Base-by-base conservation (phyloP, 495 filamentous ascomycete genomes). In the Neurospora pannonica region DNA sequence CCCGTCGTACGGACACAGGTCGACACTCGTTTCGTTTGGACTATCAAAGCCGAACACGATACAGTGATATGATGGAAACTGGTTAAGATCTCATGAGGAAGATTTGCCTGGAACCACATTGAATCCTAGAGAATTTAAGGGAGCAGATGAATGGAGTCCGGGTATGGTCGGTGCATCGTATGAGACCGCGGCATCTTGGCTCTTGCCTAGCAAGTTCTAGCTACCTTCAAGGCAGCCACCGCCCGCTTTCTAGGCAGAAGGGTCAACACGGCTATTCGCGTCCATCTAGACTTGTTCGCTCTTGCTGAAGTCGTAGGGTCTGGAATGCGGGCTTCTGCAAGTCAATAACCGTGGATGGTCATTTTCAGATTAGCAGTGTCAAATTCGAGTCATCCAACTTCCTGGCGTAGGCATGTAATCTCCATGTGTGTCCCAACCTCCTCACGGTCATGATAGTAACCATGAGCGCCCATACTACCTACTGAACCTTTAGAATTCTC, bases 281-380 rank as follows among this genome's bases (percentile, higher is more conserved):
- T 62, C 54, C 24, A 31, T 15, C 24, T 31, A 13, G 24, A 62
- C 13, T 28, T 62, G 54, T 31, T 62, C 54, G 54, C 54, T 62
- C 73, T 74, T 77, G 78, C 81, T 82, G 80, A 79, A 80, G 73
- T 75, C 71, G 38, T 73, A 73, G 37, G 76, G 70, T 74, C 70
- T 75, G 76, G 75, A 75, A 76, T 81, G 77, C 77, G 77, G 73
- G 71, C 71, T 74, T 70, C 75, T 81, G 79, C 80, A 78, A 71
- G 73, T 76, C 42, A 67, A 72, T 71, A n/a, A 37, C 74, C 72
- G 71, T 39, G 28, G 10, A 17, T 43, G 38, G 38, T 62, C 21
- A 31, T 31, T 62, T 31, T 28, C 24, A 60, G 48, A 31, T 60
- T 28, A 17, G 48, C 54, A 62, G 24, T 34, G 28, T 17, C 28